phyloP scores from a whole-genome alignment of 371 early-diverging fungal genomes.

The Mucor ambiguus region DNA sequence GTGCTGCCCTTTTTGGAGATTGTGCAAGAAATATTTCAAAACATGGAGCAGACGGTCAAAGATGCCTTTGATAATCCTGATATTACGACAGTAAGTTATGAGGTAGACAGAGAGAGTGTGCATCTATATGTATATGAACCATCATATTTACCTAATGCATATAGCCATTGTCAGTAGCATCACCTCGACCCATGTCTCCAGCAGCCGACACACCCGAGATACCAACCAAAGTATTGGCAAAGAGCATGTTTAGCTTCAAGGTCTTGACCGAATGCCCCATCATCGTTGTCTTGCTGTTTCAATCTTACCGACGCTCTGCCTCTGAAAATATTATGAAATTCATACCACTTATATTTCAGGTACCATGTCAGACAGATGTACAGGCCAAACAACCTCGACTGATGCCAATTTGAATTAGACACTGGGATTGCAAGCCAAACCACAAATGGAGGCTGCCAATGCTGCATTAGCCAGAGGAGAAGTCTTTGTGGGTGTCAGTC shows the following conservation, averaged over 20 bases:
- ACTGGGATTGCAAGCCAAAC: slow-evolving; percentile 74
- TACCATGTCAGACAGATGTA: slow-evolving; percentile 26
- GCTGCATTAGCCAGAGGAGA: slow-evolving; percentile 68
- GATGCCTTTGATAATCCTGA: slow-evolving; percentile 76
- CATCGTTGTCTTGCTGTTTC: slow-evolving; percentile 95
- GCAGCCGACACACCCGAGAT: slow-evolving; percentile 64
- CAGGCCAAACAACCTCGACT: background rate
- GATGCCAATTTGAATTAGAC: slow-evolving; percentile 43
- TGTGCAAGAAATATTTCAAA: slow-evolving; percentile 89
- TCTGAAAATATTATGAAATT: slow-evolving; percentile 80
- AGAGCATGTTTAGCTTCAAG: slow-evolving; percentile 90
- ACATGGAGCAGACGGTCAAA: slow-evolving; percentile 84
- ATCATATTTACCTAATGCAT: background rate
- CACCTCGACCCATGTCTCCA: slow-evolving; percentile 82
- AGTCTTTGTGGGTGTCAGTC: slow-evolving; percentile 82
- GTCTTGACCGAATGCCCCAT: slow-evolving; percentile 97
- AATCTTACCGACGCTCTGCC: slow-evolving; percentile 81
- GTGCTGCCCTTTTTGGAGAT: slow-evolving; percentile 91
- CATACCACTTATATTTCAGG: slow-evolving; percentile 87
- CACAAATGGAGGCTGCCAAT: slow-evolving; percentile 75
- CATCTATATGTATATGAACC: too few relatives aligned
- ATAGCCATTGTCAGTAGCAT: slow-evolving; percentile 58
- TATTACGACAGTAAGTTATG: slow-evolving; percentile 51
- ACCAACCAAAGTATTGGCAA: slow-evolving; percentile 68
- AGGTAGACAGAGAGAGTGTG: background rate